phyloP scores from a whole-genome alignment of 306 rosid species.

The Neltuma alba region DNA sequence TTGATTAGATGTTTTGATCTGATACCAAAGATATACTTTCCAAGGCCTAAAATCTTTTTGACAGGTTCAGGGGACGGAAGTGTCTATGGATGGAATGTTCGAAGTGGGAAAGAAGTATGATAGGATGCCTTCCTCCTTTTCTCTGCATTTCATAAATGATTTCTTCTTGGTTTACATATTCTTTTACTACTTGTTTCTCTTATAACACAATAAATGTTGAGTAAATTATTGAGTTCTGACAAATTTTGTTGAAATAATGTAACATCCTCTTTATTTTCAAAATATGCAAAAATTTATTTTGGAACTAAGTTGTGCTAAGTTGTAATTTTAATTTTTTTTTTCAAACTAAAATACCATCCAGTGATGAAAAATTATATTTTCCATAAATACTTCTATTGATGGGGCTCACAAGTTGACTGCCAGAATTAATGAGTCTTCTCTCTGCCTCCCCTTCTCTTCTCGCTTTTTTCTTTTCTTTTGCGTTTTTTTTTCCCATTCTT shows the following conservation, averaged over 20 bases:
- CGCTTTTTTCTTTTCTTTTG: too few relatives aligned
- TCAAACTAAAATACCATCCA: too few relatives aligned
- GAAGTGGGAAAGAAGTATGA: conserved; percentile 89
- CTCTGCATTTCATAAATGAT: conserved; percentile 25
- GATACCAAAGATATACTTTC: conserved; percentile 27
- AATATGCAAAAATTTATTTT: background rate
- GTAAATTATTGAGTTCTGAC: background rate
- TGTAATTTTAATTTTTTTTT: too few relatives aligned
- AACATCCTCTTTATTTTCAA: background rate
- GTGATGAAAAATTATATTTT: too few relatives aligned
- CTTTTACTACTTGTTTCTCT: background rate
- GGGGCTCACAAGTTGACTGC: too few relatives aligned
- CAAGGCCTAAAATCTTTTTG: conserved; percentile 29
- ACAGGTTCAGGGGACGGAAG: conserved; percentile 95
- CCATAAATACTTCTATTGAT: too few relatives aligned
- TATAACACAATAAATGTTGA: background rate
- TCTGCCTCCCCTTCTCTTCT: too few relatives aligned
- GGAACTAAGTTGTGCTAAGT: too few relatives aligned
- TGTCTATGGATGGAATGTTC: conserved; percentile 84
- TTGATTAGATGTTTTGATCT: conserved; percentile 28
- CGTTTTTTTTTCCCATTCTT: too few relatives aligned
- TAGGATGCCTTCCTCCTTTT: conserved; percentile 2
- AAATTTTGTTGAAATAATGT: background rate
- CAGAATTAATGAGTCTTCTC: background rate
- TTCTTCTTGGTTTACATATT: background rate